Conservation (phyloP, 352 stramenopile genomes). For the Pythium dissimile region DNA sequence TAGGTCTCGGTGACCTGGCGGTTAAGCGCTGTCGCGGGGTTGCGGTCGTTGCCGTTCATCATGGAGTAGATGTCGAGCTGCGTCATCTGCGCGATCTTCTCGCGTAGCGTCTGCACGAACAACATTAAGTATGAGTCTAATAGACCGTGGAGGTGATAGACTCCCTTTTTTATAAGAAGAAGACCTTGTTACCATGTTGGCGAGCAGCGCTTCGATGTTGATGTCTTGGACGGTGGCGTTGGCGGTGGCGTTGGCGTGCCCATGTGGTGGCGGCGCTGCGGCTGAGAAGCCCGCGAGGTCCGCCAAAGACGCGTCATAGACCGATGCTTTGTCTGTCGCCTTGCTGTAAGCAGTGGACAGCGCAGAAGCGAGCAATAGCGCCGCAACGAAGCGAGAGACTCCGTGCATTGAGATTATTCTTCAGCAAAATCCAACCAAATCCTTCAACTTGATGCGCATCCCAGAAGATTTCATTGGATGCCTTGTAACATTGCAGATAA, state of each 20-base stretch:
- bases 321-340: neutral
- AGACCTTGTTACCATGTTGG: slow-evolving; percentile 20
- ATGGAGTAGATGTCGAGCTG: slow-evolving; percentile 90
- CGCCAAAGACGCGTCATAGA: slow-evolving; percentile 9
- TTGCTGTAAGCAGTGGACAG: too few species aligned
- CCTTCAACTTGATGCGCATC: neutral
- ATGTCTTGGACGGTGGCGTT: neutral
- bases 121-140: too few species aligned
- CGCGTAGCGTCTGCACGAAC: slow-evolving; percentile 38
- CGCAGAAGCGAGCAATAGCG: neutral
- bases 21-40: slow-evolving; percentile 50
- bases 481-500: neutral
- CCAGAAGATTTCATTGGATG: neutral
- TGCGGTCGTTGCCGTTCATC: slow-evolving; percentile 49
- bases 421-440: too few species aligned
- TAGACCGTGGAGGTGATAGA: too few species aligned
- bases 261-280: neutral
- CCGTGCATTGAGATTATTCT: neutral
- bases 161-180: neutral
- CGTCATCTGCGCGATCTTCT: slow-evolving; percentile 87
- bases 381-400: neutral
- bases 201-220: slow-evolving; percentile 21
- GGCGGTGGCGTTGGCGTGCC: neutral
- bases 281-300: slow-evolving; percentile 5
- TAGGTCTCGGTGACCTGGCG: slow-evolving; percentile 48